Evolutionary conservation across 352 stramenopile species (phyloP), one percentile per base, ranked within the genome.

Genomic region (Globisporangium splendens): DNA sequence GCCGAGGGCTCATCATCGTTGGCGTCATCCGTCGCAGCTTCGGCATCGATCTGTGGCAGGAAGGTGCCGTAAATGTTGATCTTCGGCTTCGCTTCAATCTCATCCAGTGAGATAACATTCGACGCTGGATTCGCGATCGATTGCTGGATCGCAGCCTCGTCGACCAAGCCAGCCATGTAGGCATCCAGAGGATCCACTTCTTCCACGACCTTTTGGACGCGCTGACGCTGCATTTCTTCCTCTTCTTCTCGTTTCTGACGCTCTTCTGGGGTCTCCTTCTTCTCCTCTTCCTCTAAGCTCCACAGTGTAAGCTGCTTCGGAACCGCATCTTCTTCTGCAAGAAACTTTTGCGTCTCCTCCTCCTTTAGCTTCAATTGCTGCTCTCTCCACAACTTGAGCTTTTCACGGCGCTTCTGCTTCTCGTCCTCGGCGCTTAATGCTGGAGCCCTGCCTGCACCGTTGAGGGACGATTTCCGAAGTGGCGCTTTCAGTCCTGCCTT

Each of bases 11-110:
- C 15, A 38, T 46, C 44, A n/a, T 42, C 39, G 4, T 35, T 35
- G 10, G 2, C n/a, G 17, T 56, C 56, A 13, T 51, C 35, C 12
- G 65, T 56, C 42, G 72, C 52, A 28, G 52, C 63, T 8, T 54
- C 46, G 12, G 57, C 24, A 15, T 47, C 63, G 7, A 49, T 69
- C 61, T 44, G 70, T 15, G 85, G 85, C 20, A 95, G 68, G 62
- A 95, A 95, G 11, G 85, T 91, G 42, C 79, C 78, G 63, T 95
- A 95, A 65, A 95, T 91, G 64, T 95, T 88, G 31, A 95, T 79
- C 68, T 88, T 87, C 6, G 77, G 63, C 42, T 79, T 79, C 12
- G 76, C 71, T 63, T 91, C 79, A 50, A 95, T 91, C 54, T 95
- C 83, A 18, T 89, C 82, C 47, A 91, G 65, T 8, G 86, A 95